Conservation (phyloP, 345 rosid genomes). For the Microthlaspi erraticum region DNA sequence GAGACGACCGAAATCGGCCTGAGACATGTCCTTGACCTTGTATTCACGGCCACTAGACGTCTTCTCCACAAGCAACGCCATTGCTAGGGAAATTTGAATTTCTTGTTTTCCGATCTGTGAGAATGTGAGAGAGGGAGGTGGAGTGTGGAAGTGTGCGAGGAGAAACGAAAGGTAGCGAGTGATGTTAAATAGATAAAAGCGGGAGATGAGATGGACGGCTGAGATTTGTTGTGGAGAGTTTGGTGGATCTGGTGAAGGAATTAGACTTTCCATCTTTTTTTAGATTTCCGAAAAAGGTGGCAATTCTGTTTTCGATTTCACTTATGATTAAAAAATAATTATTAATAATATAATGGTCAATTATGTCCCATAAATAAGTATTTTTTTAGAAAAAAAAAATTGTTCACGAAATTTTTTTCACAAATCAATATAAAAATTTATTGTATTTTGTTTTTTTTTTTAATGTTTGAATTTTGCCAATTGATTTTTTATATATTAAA, state of each 20-base stretch:
- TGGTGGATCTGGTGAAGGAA: constrained; percentile 46
- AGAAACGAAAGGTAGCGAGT: constrained; percentile 18
- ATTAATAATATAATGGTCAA: no score
- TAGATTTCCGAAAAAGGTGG: not conserved
- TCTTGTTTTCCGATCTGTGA: not conserved
- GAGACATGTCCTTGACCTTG: constrained; percentile 92
- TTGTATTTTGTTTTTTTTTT: no score
- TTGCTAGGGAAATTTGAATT: not conserved
- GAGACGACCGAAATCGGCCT: constrained; percentile 95
- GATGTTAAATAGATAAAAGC: constrained; percentile 29
- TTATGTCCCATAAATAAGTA: no score
- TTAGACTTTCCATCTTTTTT: constrained; percentile 37
- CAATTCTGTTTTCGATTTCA: constrained; percentile 19
- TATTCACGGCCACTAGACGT: constrained; percentile 80
- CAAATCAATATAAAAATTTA: no score
- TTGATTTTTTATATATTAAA: no score
- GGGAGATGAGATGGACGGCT: constrained; percentile 38
- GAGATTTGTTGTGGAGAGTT: constrained; percentile 36
- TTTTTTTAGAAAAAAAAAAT: no score
- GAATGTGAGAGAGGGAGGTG: not conserved
- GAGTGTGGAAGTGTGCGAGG: constrained; percentile 24
- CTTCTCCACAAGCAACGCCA: constrained; percentile 88
- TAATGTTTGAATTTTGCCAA: no score
- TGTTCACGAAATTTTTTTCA: no score
- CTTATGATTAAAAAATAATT: not conserved